Percentiles rank a stretch among this genome's conserved stretches.
phyloP scores from a whole-genome alignment of 2,329 filamentous ascomycete species.

The Claviceps purpurea region DNA sequence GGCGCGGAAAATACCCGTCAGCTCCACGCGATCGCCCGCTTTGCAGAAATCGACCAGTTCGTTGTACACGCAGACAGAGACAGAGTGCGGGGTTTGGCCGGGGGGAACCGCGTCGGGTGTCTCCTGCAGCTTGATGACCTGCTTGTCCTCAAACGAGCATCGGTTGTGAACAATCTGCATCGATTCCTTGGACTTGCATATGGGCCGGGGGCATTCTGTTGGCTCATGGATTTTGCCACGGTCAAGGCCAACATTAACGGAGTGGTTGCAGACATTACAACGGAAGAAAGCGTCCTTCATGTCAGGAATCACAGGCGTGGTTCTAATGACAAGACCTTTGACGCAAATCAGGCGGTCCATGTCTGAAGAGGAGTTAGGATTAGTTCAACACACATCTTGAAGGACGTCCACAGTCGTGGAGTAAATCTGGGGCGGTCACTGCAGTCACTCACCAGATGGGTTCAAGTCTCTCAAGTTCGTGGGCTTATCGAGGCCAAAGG shows the following conservation, averaged over 20 bases:
- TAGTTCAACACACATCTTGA: not conserved
- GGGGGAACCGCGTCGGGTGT: constrained; percentile 90
- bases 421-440: too few relatives aligned
- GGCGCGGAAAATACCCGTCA: constrained; percentile 94
- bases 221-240: constrained; percentile 94
- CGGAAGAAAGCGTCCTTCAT: constrained; percentile 99
- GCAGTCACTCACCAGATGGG: constrained; percentile 47
- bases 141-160: constrained; percentile 89
- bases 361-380: constrained; percentile 32
- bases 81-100: constrained; percentile 92
- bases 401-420: not conserved
- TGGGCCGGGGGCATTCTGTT: constrained; percentile 69
- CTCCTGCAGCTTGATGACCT: constrained; percentile 96
- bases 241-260: constrained; percentile 80
- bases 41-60: constrained; percentile 97
- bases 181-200: constrained; percentile 77
- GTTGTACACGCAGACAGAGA: constrained; percentile 91
- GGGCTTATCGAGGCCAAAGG: constrained; percentile 74
- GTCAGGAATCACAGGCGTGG: constrained; percentile 91
- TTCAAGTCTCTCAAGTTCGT: constrained; percentile 92
- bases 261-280: constrained; percentile 86
- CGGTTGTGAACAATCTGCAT: constrained; percentile 98
- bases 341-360: constrained; percentile 94
- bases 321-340: constrained; percentile 90
- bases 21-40: constrained; percentile 86